A percentile compares a stretch with the other conserved stretches of the same genome.
Evolutionary conservation across 306 rosid genomes (phyloP).

Genomic region (Albizia julibrissin): DNA sequence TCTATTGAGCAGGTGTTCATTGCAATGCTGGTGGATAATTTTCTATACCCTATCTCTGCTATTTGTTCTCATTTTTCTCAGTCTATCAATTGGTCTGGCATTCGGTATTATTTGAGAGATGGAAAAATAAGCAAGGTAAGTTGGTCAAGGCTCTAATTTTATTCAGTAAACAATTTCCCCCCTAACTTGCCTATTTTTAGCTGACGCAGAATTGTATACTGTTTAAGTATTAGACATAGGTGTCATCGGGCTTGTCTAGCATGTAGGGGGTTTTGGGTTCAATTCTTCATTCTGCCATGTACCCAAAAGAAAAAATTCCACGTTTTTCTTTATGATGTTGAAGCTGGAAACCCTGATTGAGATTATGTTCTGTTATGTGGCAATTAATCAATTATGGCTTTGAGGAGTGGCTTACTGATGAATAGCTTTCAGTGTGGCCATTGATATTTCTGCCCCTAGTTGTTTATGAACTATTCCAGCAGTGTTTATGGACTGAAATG

Average conservation of each 20-base stretch:
- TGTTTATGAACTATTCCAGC: neutral
- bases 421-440: neutral
- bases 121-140: constrained; percentile 86
- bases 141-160: constrained; percentile 26
- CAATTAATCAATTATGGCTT: neutral
- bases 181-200: constrained; percentile 3
- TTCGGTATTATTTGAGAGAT: constrained; percentile 74
- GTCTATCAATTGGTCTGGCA: constrained; percentile 97
- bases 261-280: neutral
- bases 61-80: constrained; percentile 88
- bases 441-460: neutral
- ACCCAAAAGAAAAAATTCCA: neutral
- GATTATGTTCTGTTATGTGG: neutral
- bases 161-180: constrained; percentile 3
- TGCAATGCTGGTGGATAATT: constrained; percentile 93
- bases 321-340: neutral
- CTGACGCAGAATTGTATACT: neutral
- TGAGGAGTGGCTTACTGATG: neutral
- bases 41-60: constrained; percentile 84
- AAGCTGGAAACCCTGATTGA: neutral
- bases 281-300: neutral
- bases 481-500: neutral
- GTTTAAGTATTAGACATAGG: neutral
- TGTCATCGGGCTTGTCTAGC: neutral
- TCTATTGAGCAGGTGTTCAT: constrained; percentile 74